Percentiles rank a stretch among this genome's conserved stretches.
phyloP scores from a whole-genome alignment of 2,329 filamentous ascomycete genomes.

The Diaporthe humulicola region DNA sequence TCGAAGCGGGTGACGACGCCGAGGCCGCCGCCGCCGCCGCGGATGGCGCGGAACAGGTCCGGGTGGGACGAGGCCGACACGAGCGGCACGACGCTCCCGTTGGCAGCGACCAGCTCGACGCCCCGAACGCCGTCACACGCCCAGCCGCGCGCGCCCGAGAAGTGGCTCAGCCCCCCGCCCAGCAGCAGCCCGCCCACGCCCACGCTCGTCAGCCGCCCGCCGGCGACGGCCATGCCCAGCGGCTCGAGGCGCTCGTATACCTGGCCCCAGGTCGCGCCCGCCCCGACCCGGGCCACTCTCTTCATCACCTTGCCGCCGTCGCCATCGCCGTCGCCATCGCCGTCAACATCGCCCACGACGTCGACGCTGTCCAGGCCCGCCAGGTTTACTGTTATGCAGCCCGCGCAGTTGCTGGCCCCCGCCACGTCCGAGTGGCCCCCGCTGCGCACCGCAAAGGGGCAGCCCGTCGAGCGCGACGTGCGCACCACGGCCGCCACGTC shows the following conservation, averaged over 20 bases:
- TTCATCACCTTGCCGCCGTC: neutral
- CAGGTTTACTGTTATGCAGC: constrained; percentile 48
- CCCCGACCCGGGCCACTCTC: constrained; percentile 43
- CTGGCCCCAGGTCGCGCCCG: constrained; percentile 41
- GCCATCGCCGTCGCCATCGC: constrained; percentile 33
- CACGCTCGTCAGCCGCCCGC: constrained; percentile 57
- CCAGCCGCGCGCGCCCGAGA: constrained; percentile 58
- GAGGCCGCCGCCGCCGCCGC: constrained; percentile 57
- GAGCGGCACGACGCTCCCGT: constrained; percentile 56
- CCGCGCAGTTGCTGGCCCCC: constrained; percentile 16
- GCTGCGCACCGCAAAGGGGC: constrained; percentile 13
- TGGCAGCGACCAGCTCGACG: constrained; percentile 62
- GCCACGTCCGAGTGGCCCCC: constrained; percentile 16
- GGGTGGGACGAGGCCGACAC: constrained; percentile 51
- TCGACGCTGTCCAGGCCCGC: constrained; percentile 41
- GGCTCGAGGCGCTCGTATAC: constrained; percentile 42
- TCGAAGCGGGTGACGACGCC: constrained; percentile 49
- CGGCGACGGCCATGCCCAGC: constrained; percentile 41
- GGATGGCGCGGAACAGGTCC: constrained; percentile 60
- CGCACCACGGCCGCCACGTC: constrained; percentile 1
- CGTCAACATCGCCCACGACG: no score
- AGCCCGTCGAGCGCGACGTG: neutral
- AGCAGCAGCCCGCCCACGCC: constrained; percentile 61
- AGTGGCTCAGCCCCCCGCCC: constrained; percentile 64
- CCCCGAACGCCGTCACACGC: constrained; percentile 60